Evolutionary conservation across 257 asterid species (phyloP).

Genomic region (Ajuga chamaepitys): DNA sequence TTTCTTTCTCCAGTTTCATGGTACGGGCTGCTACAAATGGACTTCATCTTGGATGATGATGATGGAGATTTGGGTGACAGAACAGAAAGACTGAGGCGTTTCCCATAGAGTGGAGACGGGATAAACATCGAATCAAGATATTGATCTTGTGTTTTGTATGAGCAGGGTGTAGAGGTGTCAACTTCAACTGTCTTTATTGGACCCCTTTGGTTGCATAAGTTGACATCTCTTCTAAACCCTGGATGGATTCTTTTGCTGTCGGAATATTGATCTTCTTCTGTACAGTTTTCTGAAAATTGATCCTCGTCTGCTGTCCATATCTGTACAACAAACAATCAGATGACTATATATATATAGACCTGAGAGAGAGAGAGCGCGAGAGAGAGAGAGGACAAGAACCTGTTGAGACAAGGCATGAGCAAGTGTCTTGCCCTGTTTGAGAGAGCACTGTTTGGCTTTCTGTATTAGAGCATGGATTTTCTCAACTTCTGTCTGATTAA

Average conservation of each 20-base stretch:
- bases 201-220: slow-evolving; percentile 31
- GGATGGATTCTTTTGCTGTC: slow-evolving; percentile 5
- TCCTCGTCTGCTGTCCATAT: slow-evolving; percentile 31
- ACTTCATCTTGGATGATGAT: slow-evolving; percentile 27
- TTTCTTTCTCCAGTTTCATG: slow-evolving; percentile 13
- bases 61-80: slow-evolving; percentile 31
- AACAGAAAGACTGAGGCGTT: background rate
- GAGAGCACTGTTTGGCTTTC: slow-evolving; percentile 39
- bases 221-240: slow-evolving; percentile 15
- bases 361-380: background rate
- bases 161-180: slow-evolving; percentile 35
- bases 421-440: slow-evolving; percentile 40
- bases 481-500: slow-evolving; percentile 16
- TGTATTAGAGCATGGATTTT: slow-evolving; percentile 32
- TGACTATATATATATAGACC: background rate
- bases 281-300: slow-evolving; percentile 11
- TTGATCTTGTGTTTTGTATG: slow-evolving; percentile 12
- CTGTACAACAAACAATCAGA: slow-evolving; percentile 15
- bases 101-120: slow-evolving; percentile 25
- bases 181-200: slow-evolving; percentile 36
- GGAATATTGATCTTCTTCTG: background rate
- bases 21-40: slow-evolving; percentile 35
- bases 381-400: slow-evolving; percentile 23
- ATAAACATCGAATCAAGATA: slow-evolving; percentile 3
- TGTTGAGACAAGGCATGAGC: slow-evolving; percentile 57